phyloP scores from a whole-genome alignment of 352 stramenopile species.

The Phytophthora podocarpi region DNA sequence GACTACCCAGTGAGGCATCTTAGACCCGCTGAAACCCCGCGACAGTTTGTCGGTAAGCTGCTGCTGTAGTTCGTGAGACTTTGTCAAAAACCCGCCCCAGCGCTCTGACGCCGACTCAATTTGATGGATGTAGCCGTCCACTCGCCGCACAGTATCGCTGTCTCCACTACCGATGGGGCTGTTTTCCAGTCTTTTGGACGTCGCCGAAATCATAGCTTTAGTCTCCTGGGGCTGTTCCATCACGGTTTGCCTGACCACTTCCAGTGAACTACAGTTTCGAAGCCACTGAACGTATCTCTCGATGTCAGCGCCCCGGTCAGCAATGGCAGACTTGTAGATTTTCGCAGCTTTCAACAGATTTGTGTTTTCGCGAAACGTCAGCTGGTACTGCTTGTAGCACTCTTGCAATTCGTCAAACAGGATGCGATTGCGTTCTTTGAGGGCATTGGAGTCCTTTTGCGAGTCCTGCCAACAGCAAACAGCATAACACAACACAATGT shows the following conservation, averaged over 20 bases:
- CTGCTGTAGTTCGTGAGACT: neutral
- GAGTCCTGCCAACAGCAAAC: neutral
- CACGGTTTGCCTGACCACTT: neutral
- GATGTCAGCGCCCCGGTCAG: constrained; percentile 41
- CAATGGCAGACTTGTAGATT: constrained; percentile 50
- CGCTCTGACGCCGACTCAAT: neutral
- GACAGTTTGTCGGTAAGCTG: neutral
- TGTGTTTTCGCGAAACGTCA: constrained; percentile 49
- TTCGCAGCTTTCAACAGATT: constrained; percentile 46
- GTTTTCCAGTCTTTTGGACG: neutral
- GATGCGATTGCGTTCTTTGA: neutral
- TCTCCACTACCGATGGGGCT: neutral
- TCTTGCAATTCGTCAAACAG: constrained; percentile 50
- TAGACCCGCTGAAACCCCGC: neutral
- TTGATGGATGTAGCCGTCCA: neutral
- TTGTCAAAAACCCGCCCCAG: neutral
- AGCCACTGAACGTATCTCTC: neutral
- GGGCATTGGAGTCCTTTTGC: neutral
- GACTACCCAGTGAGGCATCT: neutral
- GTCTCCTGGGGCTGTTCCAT: constrained; percentile 1
- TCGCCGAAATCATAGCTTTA: neutral
- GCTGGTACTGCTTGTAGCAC: constrained; percentile 44
- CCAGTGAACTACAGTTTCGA: neutral
- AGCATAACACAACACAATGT: neutral
- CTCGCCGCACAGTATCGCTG: neutral